A percentile compares a stretch with the other conserved stretches of the same genome.
Evolutionary conservation across 2,329 filamentous ascomycete genomes (phyloP).

Genomic region (Penicillium janthinellum): DNA sequence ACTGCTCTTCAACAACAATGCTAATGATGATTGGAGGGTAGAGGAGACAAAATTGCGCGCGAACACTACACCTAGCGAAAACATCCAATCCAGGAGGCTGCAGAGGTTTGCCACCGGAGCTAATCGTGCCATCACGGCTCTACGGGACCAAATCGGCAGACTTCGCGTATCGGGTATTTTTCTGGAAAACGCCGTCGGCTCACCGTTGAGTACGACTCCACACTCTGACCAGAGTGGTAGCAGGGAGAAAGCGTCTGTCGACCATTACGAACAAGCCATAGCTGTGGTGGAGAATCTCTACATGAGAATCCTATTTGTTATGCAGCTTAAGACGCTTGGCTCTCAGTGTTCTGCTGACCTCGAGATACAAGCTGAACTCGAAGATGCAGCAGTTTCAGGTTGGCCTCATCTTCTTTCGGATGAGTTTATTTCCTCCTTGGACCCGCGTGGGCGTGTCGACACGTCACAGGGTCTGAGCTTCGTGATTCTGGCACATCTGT

Average conservation of each 20-base stretch:
- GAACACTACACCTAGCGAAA: background rate
- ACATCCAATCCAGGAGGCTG: conserved; percentile 5
- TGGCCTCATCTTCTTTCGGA: conserved; percentile 20
- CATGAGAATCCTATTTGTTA: conserved; percentile 19
- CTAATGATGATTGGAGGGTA: conserved; percentile 22
- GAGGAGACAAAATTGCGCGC: background rate
- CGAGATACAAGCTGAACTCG: conserved; percentile 20
- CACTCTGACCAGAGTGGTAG: background rate
- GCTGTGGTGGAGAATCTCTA: conserved; percentile 12
- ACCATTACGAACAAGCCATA: conserved; percentile 8
- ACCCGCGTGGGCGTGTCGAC: background rate
- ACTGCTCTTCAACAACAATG: conserved; percentile 13
- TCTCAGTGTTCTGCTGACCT: conserved; percentile 1
- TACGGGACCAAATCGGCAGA: background rate
- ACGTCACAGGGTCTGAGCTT: conserved; percentile 8
- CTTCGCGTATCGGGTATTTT: background rate
- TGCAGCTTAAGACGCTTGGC: conserved; percentile 13
- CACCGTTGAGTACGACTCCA: background rate
- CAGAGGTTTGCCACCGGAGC: conserved; percentile 8
- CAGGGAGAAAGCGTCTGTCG: background rate
- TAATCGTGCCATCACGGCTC: background rate
- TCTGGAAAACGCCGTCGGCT: background rate
- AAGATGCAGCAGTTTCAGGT: conserved; percentile 20
- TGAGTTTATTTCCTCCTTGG: conserved; percentile 16
- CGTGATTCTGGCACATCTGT: conserved; percentile 23